Evolutionary conservation across 1,284 basidiomycete species (phyloP).

Genomic region (Puccinia novopanici): DNA sequence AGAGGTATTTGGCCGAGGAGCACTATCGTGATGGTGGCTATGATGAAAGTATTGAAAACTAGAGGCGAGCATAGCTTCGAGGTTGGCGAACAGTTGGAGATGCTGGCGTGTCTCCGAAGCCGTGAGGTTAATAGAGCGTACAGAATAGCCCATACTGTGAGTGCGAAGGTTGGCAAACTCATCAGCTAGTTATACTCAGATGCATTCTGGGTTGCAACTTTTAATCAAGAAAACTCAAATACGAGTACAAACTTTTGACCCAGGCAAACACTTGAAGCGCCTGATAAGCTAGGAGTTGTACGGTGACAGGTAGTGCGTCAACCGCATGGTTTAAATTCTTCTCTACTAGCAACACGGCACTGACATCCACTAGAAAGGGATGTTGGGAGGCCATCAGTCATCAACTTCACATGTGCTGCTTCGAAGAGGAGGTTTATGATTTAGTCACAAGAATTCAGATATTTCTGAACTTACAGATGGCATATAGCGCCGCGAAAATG

Average conservation of each 20-base stretch:
- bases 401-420: not conserved
- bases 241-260: conserved; percentile 36
- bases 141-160: conserved; percentile 24
- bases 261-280: conserved; percentile 4
- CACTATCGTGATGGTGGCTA: not conserved
- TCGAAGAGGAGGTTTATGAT: not conserved
- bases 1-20: not conserved
- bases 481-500: conserved; percentile 6
- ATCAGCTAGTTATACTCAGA: not conserved
- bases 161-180: not conserved
- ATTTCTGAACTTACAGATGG: conserved; percentile 10
- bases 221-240: too few relatives aligned
- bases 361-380: conserved; percentile 13
- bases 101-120: not conserved
- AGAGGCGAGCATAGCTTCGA: not conserved
- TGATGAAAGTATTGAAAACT: conserved; percentile 3
- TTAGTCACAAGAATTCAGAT: too few relatives aligned
- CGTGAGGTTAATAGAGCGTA: conserved; percentile 13
- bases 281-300: conserved; percentile 14
- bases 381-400: not conserved
- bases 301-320: not conserved
- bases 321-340: not conserved
- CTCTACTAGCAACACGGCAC: conserved; percentile 4
- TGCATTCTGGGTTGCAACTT: too few relatives aligned
- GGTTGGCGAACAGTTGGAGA: not conserved